Evolutionary conservation across 176 grass and related monocot genomes (phyloP), one percentile per base, ranked within the genome.

Genomic region (Carex pumila): DNA sequence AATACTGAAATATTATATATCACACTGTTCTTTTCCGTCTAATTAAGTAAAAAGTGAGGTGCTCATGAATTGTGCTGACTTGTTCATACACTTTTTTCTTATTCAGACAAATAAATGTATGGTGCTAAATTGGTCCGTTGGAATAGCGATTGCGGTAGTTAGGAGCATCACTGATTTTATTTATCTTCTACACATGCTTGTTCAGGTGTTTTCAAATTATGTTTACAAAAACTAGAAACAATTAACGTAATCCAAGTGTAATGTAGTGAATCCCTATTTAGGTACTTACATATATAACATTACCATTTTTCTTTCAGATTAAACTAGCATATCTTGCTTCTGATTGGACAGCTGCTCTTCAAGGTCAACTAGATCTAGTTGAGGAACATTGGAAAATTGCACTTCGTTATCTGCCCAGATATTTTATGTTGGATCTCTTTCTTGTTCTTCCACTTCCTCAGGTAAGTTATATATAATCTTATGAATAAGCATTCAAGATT

Each of bases 131-230:
- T 87, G 92, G 92, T 52, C 81, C 31, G 90, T 94, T 37, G 92
- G 89, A 62, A 91, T 68, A 65, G 88, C 58, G 6, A 88, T 95
- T 86, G 89, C 95, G 11, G 88, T 89, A 54, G 89, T 95, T 43
- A 91, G 95, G 83, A 98, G 95, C 78, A 59, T 98, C 45, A 95
- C 95, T 78, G 95, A 98, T 93, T 85, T 89, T 79, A 94, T 95
- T 83, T 98, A 98, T 88, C 87, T 95, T 43, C 62, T 94, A 5
- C 95, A 98, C 80, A 98, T 98, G 89, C 80, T 98, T 87, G 92
- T 98, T 91, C 95, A 98, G 91, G 95, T 94, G 87, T 68, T 29
- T 65, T 55, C 30, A 30, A 66, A 82, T 87, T 39, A 6, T 17
- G 88, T 9, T 15, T 25, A 25, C 30, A 62, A 56, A 65, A 66